Base-by-base conservation (phyloP, 163 green algal species). In the Chlamydomonas reinhardtii region DNA sequence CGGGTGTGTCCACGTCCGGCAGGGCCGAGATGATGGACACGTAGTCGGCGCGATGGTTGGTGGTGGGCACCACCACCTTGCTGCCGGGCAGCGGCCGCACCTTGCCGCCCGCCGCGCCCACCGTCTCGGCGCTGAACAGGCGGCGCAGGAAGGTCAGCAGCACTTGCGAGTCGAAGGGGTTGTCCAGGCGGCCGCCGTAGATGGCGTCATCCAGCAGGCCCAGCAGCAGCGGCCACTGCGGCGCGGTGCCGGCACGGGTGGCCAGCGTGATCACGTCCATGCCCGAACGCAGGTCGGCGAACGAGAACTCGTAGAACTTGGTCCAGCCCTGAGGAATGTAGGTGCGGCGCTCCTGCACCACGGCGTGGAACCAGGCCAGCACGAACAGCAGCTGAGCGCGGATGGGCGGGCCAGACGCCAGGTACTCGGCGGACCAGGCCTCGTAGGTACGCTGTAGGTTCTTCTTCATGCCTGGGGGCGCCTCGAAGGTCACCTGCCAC, bases 241-340 rank as follows among this genome's bases (percentile, higher is more conserved):
- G 56, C 69, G 72, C 73, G 56, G 16, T 25, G 71, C 70, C 73
- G 32, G 64, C 29, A 12, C 61, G 29, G 54, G 52, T 78, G 43
- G 84, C 88, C 16, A 91, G 74, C 0, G 76, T 61, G 59, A 98
- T 93, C 35, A 97, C 91, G 88, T 96, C 95, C 32, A 91, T 85
- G 43, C 91, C 95, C 29, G 83, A 90, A 22, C 93, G 91, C 81
- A 97, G 82, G 87, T 98, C 95, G 56, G 94, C 91, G 22, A 94
- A 92, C 19, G 87, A 94, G 86, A 98, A 98, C 90, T 97, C 95
- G 87, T 97, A 97, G 61, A 95, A 94, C 89, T 96, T 95, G 81
- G 91, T 92, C 95, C 95, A 98, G 27, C 94, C 95, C 88, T 94
- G 89, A 19, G 94, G 93, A n/a, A 98, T 94, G 88, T 96, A 97